Evolutionary conservation across 208 protist species (phyloP).

Genomic region (Trypanosomatidae sp.): DNA sequence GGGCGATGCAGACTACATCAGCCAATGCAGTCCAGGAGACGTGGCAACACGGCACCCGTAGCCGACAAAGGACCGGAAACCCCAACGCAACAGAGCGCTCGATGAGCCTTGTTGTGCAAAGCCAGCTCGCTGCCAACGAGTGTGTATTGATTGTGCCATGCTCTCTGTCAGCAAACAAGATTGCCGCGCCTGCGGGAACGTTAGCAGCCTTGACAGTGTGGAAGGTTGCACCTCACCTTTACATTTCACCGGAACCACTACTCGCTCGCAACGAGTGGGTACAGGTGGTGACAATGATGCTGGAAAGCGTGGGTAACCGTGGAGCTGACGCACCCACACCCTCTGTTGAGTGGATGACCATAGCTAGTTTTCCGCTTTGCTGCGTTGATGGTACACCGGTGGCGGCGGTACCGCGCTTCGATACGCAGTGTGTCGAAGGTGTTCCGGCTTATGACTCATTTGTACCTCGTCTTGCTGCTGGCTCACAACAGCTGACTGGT

Average conservation of each 20-base stretch:
- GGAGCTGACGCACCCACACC: neutral
- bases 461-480: slow-evolving; percentile 10
- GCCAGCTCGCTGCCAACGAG: slow-evolving; percentile 16
- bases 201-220: neutral
- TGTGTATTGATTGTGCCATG: slow-evolving; percentile 4
- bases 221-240: slow-evolving; percentile 3
- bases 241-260: slow-evolving; percentile 12
- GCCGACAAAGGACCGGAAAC: neutral
- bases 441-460: slow-evolving; percentile 18
- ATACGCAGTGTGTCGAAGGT: slow-evolving; percentile 14
- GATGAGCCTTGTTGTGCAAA: slow-evolving; percentile 2
- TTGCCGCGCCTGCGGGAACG: too few species aligned
- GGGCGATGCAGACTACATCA: neutral
- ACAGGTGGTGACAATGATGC: neutral
- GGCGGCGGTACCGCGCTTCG: slow-evolving; percentile 13
- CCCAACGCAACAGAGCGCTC: neutral
- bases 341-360: slow-evolving; percentile 17
- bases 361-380: slow-evolving; percentile 11
- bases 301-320: neutral
- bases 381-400: neutral
- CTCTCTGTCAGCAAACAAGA: neutral
- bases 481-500: neutral
- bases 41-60: neutral
- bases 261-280: slow-evolving; percentile 7
- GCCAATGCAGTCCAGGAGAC: neutral